A percentile compares a stretch with the other conserved stretches of the same genome.
These are phyloP conservation scores for Papiliotrema flavescens DNA, from an alignment of 1,284 basidiomycete species.

Conservation along the genomic window DNA sequence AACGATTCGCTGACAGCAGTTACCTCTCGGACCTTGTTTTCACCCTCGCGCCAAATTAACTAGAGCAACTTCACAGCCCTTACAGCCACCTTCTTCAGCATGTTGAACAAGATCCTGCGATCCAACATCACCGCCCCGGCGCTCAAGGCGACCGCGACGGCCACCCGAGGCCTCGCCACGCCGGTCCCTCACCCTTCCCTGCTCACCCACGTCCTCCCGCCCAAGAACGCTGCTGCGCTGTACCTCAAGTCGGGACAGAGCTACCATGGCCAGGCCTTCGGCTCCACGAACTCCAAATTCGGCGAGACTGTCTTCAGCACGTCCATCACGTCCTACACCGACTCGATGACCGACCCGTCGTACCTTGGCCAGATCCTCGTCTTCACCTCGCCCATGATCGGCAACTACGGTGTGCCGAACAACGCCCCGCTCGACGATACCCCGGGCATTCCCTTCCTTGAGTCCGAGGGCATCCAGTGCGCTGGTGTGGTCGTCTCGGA, in stretches of 20 bases:
- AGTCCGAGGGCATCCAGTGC: slow-evolving; percentile 86
- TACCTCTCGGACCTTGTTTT: slow-evolving; percentile 49
- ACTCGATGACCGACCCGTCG: slow-evolving; percentile 99
- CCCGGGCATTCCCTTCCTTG: slow-evolving; percentile 85
- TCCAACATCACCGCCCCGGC: background rate
- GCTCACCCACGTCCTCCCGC: slow-evolving; percentile 39
- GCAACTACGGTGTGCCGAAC: slow-evolving; percentile 93
- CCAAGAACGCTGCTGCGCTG: slow-evolving; percentile 69
- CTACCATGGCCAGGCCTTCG: slow-evolving; percentile 85
- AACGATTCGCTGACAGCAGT: slow-evolving; percentile 16
- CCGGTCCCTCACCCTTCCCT: slow-evolving; percentile 20
- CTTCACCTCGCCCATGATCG: slow-evolving; percentile 97
- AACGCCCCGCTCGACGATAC: slow-evolving; percentile 75
- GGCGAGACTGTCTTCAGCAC: slow-evolving; percentile 99
- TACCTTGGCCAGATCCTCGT: slow-evolving; percentile 97
- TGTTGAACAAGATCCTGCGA: slow-evolving; percentile 10
- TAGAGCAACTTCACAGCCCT: background rate
- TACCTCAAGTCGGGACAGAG: slow-evolving; percentile 93
- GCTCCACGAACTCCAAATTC: slow-evolving; percentile 79
- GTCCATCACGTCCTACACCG: slow-evolving; percentile 97
- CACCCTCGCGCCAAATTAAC: slow-evolving; percentile 22
- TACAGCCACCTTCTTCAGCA: slow-evolving; percentile 8
- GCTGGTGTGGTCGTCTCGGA: slow-evolving; percentile 91
- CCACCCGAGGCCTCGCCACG: slow-evolving; percentile 24
- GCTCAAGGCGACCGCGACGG: slow-evolving; percentile 6